Conservation (phyloP, 768 basidiomycete genomes). For the Xerocomus brunneocitrinus region DNA sequence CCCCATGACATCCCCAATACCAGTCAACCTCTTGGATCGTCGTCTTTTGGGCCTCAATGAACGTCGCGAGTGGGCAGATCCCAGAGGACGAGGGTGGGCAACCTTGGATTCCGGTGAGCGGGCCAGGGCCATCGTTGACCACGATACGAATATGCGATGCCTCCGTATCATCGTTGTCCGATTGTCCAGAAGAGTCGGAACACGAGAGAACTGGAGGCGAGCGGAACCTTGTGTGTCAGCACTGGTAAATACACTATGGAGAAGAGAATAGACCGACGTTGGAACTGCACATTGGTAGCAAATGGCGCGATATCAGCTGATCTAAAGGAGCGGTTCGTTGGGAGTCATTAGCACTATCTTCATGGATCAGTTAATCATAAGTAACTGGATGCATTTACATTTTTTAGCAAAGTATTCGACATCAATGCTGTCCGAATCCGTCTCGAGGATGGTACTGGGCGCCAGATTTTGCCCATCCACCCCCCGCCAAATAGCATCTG, state of each 20-base stretch:
- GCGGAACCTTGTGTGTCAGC: not conserved
- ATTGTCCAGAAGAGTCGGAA: conserved; percentile 4
- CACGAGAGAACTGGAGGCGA: conserved; percentile 58
- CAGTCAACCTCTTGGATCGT: conserved; percentile 67
- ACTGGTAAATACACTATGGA: not conserved
- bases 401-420: too few relatives aligned
- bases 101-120: conserved; percentile 70
- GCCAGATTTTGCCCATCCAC: not conserved
- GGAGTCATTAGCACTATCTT: conserved; percentile 40
- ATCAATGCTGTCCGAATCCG: too few relatives aligned
- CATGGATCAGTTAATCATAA: too few relatives aligned
- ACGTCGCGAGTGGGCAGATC: conserved; percentile 69
- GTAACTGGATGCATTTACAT: too few relatives aligned
- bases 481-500: conserved; percentile 42
- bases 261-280: conserved; percentile 47
- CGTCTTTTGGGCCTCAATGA: conserved; percentile 65
- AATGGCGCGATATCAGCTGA: conserved; percentile 80
- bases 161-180: conserved; percentile 32
- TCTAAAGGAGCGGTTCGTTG: conserved; percentile 59
- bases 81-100: conserved; percentile 61
- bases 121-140: conserved; percentile 83
- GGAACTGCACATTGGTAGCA: conserved; percentile 85
- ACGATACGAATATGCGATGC: conserved; percentile 70
- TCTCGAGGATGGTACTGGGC: too few relatives aligned
- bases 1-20: conserved; percentile 67